Percentiles rank a stretch among this genome's conserved stretches.
Conservation (phyloP, 2,329 filamentous ascomycete genomes). For the Aureobasidium zeae region DNA sequence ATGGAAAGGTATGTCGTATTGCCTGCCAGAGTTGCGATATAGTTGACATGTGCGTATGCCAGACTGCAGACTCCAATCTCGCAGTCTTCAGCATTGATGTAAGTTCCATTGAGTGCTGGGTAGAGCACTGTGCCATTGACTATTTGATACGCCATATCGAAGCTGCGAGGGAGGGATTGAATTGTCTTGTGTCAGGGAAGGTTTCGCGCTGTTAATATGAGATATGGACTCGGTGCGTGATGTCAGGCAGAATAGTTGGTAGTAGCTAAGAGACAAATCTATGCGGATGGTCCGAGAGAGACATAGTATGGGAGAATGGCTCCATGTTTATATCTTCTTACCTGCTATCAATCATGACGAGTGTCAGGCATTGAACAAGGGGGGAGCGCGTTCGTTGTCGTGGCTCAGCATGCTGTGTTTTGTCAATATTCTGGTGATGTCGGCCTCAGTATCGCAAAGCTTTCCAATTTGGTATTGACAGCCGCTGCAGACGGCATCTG, state of each 20-base stretch:
- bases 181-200: not conserved
- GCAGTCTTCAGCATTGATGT: constrained; percentile 17
- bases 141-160: constrained; percentile 1
- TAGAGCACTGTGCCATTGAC: constrained; percentile 7
- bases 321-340: not conserved
- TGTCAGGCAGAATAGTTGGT: too few relatives aligned
- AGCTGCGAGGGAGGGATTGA: not conserved
- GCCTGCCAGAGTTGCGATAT: constrained; percentile 43
- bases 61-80: constrained; percentile 26
- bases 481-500: not conserved
- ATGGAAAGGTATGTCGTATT: constrained; percentile 46
- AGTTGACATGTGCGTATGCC: constrained; percentile 39
- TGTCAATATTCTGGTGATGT: not conserved
- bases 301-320: not conserved
- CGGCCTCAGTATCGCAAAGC: not conserved
- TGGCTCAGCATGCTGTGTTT: constrained; percentile 1
- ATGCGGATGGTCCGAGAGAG: not conserved
- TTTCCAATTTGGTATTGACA: constrained; percentile 1
- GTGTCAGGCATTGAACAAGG: too few relatives aligned
- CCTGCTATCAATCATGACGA: not conserved
- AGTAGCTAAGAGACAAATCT: too few relatives aligned
- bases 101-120: constrained; percentile 9
- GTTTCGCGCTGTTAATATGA: too few relatives aligned
- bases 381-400: not conserved
- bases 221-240: not conserved